A percentile compares a stretch with the other conserved stretches of the same genome.
Conservation (phyloP, 148 eudicot species). For the Spergularia bocconei region DNA sequence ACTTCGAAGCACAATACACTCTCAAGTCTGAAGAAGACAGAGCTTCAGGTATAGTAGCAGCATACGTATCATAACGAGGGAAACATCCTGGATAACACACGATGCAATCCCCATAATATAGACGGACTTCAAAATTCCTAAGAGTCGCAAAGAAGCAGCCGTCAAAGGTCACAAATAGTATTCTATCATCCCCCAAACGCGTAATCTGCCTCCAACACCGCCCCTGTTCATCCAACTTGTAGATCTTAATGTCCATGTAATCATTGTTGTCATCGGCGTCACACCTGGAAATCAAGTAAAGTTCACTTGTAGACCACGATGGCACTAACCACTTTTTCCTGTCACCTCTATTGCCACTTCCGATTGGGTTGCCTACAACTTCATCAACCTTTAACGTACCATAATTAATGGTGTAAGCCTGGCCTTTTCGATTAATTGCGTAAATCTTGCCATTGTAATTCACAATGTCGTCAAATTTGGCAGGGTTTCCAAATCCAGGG, state of each 20-base stretch:
- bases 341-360: background rate
- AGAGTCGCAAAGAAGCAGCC: background rate
- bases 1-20: too few relatives aligned
- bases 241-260: background rate
- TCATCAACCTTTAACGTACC: background rate
- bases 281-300: background rate
- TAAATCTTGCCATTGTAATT: background rate
- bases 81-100: background rate
- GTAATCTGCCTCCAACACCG: background rate
- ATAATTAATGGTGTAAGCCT: background rate
- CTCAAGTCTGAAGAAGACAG: too few relatives aligned
- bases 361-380: background rate
- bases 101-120: background rate
- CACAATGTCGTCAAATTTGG: background rate
- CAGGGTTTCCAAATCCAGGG: too few relatives aligned
- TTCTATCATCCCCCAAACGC: background rate
- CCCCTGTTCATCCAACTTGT: background rate
- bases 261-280: too few relatives aligned
- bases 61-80: background rate
- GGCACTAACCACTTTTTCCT: background rate
- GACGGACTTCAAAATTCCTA: background rate
- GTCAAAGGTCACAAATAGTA: background rate
- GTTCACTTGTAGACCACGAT: background rate
- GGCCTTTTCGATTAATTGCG: background rate
- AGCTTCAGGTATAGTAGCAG: too few relatives aligned